Evolutionary conservation across 23 red algal species (phyloP).

Genomic region (Agarophyton chilense): DNA sequence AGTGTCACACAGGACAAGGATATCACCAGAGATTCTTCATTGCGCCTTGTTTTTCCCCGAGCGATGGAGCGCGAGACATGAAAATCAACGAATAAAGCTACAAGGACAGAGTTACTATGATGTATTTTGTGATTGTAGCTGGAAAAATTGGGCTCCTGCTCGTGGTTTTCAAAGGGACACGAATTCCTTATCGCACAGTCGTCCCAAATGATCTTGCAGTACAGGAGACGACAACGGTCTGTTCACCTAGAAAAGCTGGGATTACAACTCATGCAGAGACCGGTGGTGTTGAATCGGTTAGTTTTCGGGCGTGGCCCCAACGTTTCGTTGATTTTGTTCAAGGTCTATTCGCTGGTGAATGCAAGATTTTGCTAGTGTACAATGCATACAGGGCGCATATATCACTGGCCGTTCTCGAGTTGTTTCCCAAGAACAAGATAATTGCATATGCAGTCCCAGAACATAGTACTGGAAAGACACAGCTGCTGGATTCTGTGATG

Average conservation of each 20-base stretch:
- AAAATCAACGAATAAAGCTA: not conserved
- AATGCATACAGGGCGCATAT: conserved; percentile 40
- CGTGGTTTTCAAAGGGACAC: conserved; percentile 26
- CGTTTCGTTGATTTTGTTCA: not conserved
- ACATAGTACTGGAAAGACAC: conserved; percentile 25
- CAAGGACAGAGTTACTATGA: conserved; percentile 42
- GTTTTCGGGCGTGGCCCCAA: not conserved
- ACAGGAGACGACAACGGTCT: not conserved
- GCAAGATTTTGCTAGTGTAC: conserved; percentile 35
- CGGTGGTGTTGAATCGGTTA: not conserved
- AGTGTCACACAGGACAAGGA: conserved; percentile 30
- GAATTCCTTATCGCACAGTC: not conserved
- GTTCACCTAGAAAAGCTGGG: not conserved
- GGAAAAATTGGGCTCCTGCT: not conserved
- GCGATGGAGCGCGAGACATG: not conserved
- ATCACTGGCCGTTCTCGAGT: conserved; percentile 35
- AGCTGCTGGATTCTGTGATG: conserved; percentile 17
- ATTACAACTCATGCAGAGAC: not conserved
- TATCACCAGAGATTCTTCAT: not conserved
- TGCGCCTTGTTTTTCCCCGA: not conserved
- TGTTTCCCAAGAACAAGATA: conserved; percentile 19
- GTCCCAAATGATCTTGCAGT: not conserved
- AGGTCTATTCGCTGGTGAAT: not conserved
- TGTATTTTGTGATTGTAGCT: not conserved
- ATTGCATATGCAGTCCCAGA: conserved; percentile 30